A percentile compares a stretch with the other conserved stretches of the same genome.
These are phyloP conservation scores for Diaporthe sp. DNA, from an alignment of 2,329 filamentous ascomycete genomes.

Conservation along the genomic window DNA sequence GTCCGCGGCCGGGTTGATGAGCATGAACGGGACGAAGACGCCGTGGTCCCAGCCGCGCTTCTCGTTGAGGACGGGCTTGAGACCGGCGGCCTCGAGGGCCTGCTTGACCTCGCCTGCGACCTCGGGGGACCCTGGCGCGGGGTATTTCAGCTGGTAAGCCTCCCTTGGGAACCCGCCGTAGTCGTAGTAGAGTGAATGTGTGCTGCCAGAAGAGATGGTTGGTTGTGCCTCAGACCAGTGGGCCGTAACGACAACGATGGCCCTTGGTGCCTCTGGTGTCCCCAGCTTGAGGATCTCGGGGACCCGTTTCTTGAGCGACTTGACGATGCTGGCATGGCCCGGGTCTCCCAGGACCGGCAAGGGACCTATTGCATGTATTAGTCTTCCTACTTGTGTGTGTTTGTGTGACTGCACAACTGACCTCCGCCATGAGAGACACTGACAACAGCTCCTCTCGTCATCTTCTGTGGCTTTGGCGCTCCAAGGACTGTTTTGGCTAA, in stretches of 20 bases:
- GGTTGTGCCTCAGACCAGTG: slow-evolving; percentile 67
- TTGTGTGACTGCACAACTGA: slow-evolving; percentile 42
- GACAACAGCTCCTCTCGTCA: slow-evolving; percentile 60
- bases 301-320: slow-evolving; percentile 65
- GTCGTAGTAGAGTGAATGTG: slow-evolving; percentile 67
- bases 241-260: slow-evolving; percentile 70
- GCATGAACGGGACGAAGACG: slow-evolving; percentile 70
- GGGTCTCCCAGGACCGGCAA: slow-evolving; percentile 71
- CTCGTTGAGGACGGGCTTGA: slow-evolving; percentile 55
- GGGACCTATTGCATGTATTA: slow-evolving; percentile 56
- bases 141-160: slow-evolving; percentile 68
- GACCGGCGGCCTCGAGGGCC: slow-evolving; percentile 61
- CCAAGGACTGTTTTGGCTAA: neutral
- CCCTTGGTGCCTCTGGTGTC: slow-evolving; percentile 62
- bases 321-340: slow-evolving; percentile 61
- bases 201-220: slow-evolving; percentile 63
- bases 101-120: slow-evolving; percentile 63
- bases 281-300: slow-evolving; percentile 69
- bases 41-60: slow-evolving; percentile 70
- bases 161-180: slow-evolving; percentile 72
- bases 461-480: slow-evolving; percentile 44
- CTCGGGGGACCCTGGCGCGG: slow-evolving; percentile 67
- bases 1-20: slow-evolving; percentile 65
- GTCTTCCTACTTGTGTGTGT: neutral
- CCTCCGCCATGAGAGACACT: slow-evolving; percentile 66